A percentile compares a stretch with the other conserved stretches of the same genome.
phyloP scores from a whole-genome alignment of 805 yeast genomes.

The Candida dajiaensis region DNA sequence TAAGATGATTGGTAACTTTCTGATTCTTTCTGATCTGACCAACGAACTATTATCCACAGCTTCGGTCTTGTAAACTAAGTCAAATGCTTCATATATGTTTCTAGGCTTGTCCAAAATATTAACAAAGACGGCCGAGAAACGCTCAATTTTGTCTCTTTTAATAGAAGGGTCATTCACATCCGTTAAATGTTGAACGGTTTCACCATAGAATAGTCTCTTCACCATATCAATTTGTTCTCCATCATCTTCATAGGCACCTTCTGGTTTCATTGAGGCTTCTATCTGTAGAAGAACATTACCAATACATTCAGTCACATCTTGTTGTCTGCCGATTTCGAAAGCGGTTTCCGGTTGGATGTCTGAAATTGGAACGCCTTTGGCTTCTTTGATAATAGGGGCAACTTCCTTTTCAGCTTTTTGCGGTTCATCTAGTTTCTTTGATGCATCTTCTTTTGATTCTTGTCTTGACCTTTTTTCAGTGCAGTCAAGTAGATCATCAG shows the following conservation, averaged over 20 bases:
- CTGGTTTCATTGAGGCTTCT: constrained; percentile 80
- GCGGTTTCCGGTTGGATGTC: constrained; percentile 69
- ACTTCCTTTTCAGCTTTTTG: constrained; percentile 1
- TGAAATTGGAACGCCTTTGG: constrained; percentile 27
- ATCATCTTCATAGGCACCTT: constrained; percentile 52
- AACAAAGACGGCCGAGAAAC: constrained; percentile 76
- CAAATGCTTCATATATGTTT: constrained; percentile 86
- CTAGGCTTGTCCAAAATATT: constrained; percentile 86
- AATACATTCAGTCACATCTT: constrained; percentile 96
- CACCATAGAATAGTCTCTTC: constrained; percentile 79
- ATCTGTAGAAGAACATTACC: constrained; percentile 88
- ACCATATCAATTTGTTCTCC: constrained; percentile 80
- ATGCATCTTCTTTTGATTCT: not conserved
- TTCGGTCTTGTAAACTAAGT: constrained; percentile 67
- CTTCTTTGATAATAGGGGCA: constrained; percentile 7
- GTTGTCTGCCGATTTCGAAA: constrained; percentile 82
- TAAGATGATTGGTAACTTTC: constrained; percentile 69
- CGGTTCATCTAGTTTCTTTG: not conserved
- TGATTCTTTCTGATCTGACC: constrained; percentile 65
- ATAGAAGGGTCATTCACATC: constrained; percentile 35
- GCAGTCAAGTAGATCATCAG: not conserved
- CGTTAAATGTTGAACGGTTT: constrained; percentile 68
- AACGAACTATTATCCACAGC: constrained; percentile 70
- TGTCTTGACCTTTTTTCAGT: not conserved
- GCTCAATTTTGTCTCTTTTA: constrained; percentile 53